phyloP scores from a whole-genome alignment of 495 filamentous ascomycete genomes.

The Aspergillus taichungensis region DNA sequence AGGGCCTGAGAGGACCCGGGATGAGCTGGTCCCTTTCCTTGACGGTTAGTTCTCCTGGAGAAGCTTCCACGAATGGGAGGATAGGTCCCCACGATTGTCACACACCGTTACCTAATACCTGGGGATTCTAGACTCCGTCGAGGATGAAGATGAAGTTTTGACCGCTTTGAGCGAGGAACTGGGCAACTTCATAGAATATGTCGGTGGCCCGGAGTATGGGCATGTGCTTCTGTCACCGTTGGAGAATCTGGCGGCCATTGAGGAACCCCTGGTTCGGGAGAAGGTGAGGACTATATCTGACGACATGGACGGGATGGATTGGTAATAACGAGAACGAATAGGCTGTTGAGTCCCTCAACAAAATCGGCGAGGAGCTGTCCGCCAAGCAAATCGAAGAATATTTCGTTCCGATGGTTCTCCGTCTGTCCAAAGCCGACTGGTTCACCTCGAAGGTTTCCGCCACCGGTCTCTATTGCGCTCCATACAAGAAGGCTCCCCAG shows the following conservation, averaged over 20 bases:
- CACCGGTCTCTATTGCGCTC: slow-evolving; percentile 84
- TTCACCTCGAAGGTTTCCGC: slow-evolving; percentile 99
- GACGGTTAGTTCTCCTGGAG: slow-evolving; percentile 58
- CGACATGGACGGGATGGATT: too few relatives aligned
- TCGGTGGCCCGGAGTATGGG: slow-evolving; percentile 85
- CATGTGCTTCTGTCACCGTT: slow-evolving; percentile 95
- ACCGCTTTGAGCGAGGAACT: slow-evolving; percentile 95
- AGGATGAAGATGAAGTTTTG: slow-evolving; percentile 97
- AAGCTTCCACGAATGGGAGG: too few relatives aligned
- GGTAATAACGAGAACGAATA: slow-evolving; percentile 20
- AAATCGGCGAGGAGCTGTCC: slow-evolving; percentile 88
- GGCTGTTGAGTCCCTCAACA: slow-evolving; percentile 98
- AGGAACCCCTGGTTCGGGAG: slow-evolving; percentile 93
- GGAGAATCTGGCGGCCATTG: slow-evolving; percentile 96
- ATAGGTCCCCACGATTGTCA: background rate
- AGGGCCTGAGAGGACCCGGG: slow-evolving; percentile 88
- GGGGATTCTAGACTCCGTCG: slow-evolving; percentile 72
- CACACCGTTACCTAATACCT: slow-evolving; percentile 18
- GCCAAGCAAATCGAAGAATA: slow-evolving; percentile 89
- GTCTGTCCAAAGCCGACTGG: slow-evolving; percentile 98
- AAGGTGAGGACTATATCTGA: slow-evolving; percentile 52
- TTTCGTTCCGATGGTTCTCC: slow-evolving; percentile 88
- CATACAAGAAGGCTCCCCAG: slow-evolving; percentile 79
- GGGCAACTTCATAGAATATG: slow-evolving; percentile 93
- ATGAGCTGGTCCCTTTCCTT: slow-evolving; percentile 96